Percentiles rank a stretch among this genome's conserved stretches.
These are phyloP conservation scores for Cochlearia excelsa DNA, from an alignment of 345 rosid genomes.

Conservation along the genomic window DNA sequence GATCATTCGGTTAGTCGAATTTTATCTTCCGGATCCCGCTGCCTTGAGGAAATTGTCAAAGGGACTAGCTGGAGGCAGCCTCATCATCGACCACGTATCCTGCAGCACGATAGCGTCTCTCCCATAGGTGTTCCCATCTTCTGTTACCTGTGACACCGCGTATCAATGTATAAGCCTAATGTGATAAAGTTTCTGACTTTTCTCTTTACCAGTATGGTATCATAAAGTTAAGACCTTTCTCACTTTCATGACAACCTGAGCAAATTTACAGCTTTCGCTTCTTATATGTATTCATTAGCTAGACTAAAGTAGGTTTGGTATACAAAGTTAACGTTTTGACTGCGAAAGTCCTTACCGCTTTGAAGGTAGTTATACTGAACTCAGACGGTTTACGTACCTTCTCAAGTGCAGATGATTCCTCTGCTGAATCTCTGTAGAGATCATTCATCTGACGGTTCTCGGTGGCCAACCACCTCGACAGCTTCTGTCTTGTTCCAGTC, in stretches of 20 bases:
- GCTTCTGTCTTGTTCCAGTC: constrained; percentile 71
- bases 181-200: constrained; percentile 10
- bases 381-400: constrained; percentile 39
- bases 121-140: constrained; percentile 15
- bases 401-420: constrained; percentile 37
- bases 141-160: constrained; percentile 23
- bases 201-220: neutral
- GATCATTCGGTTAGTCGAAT: constrained; percentile 13
- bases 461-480: constrained; percentile 78
- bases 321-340: no score
- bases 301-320: constrained; percentile 1
- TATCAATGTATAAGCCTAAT: neutral
- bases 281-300: neutral
- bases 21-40: neutral
- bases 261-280: no score
- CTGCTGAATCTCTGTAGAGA: constrained; percentile 12
- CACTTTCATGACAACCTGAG: no score
- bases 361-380: no score
- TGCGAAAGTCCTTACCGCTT: no score
- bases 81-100: constrained; percentile 58
- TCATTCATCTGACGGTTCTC: constrained; percentile 49
- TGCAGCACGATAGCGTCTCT: constrained; percentile 29
- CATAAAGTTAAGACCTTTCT: neutral
- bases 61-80: constrained; percentile 91
- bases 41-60: constrained; percentile 49